Percentiles rank a stretch among this genome's conserved stretches.
phyloP scores from a whole-genome alignment of 805 yeast species.

The Suhomyces xylopsoci region DNA sequence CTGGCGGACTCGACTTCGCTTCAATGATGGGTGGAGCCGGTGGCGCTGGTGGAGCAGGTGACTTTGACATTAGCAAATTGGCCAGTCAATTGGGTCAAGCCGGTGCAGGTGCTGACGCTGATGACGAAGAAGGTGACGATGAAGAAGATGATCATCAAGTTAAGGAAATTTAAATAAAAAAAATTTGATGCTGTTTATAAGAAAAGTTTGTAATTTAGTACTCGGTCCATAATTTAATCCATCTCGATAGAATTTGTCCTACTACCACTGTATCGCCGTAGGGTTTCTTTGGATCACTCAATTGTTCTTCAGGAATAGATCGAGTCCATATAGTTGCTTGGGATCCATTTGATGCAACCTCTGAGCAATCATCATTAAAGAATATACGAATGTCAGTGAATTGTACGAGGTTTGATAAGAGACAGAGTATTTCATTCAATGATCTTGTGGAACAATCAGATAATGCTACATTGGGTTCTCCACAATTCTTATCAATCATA shows the following conservation, averaged over 20 bases:
- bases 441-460: neutral
- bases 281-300: neutral
- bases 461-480: neutral
- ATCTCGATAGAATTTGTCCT: constrained; percentile 13
- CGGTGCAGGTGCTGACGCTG: constrained; percentile 23
- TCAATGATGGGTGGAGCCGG: constrained; percentile 40
- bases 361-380: neutral
- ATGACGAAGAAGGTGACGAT: constrained; percentile 22
- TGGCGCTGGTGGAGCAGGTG: constrained; percentile 27
- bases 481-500: neutral
- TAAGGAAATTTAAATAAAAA: neutral
- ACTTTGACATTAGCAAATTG: constrained; percentile 35
- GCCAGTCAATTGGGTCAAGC: constrained; percentile 46
- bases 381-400: neutral
- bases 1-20: constrained; percentile 27
- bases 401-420: neutral
- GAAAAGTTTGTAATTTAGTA: neutral
- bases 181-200: neutral
- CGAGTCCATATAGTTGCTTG: neutral
- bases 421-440: neutral
- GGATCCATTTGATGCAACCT: neutral
- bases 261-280: neutral
- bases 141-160: constrained; percentile 19
- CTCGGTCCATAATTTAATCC: constrained; percentile 7
- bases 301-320: neutral